phyloP scores from a whole-genome alignment of 2,329 filamentous ascomycete species.

The Trichoderma polysporum region DNA sequence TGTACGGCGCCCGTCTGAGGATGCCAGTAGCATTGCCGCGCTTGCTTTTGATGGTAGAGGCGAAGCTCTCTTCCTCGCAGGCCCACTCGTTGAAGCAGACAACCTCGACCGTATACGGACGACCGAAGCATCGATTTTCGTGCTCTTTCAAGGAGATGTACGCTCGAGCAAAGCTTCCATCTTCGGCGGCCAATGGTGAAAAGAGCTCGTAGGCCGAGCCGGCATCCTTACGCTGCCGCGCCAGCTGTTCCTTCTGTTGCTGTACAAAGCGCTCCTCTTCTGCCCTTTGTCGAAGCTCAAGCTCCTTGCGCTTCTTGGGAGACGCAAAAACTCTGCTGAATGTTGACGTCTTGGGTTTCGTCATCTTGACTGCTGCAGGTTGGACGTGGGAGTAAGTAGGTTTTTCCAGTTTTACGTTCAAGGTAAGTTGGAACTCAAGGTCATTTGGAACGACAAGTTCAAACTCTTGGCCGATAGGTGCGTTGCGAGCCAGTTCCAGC shows the following conservation, averaged over 20 bases:
- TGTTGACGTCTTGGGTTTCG: slow-evolving; percentile 75
- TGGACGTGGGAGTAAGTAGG: slow-evolving; percentile 60
- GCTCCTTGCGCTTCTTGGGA: slow-evolving; percentile 94
- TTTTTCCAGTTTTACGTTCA: slow-evolving; percentile 91
- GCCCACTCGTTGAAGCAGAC: slow-evolving; percentile 99
- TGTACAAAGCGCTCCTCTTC: slow-evolving; percentile 73
- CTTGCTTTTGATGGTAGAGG: slow-evolving; percentile 94
- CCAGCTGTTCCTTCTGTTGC: slow-evolving; percentile 62
- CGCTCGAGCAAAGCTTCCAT: slow-evolving; percentile 90
- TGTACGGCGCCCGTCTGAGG: slow-evolving; percentile 88
- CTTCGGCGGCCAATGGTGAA: slow-evolving; percentile 80
- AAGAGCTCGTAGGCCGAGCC: slow-evolving; percentile 83
- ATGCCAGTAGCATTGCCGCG: slow-evolving; percentile 63
- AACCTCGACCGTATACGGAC: slow-evolving; percentile 83
- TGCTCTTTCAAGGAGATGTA: slow-evolving; percentile 95
- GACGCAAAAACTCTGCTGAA: slow-evolving; percentile 93
- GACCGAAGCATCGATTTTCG: slow-evolving; percentile 82
- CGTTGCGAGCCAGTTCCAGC: slow-evolving; percentile 87
- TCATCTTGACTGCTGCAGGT: slow-evolving; percentile 59
- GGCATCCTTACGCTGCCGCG: slow-evolving; percentile 60
- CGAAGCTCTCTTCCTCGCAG: slow-evolving; percentile 73
- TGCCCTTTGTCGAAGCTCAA: slow-evolving; percentile 79
- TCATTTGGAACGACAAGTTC: slow-evolving; percentile 96
- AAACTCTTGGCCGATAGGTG: slow-evolving; percentile 96
- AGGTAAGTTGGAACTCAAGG: slow-evolving; percentile 95